A percentile compares a stretch with the other conserved stretches of the same genome.
Evolutionary conservation across 768 basidiomycete species (phyloP).

Genomic region (Rhizopogon roseolus): DNA sequence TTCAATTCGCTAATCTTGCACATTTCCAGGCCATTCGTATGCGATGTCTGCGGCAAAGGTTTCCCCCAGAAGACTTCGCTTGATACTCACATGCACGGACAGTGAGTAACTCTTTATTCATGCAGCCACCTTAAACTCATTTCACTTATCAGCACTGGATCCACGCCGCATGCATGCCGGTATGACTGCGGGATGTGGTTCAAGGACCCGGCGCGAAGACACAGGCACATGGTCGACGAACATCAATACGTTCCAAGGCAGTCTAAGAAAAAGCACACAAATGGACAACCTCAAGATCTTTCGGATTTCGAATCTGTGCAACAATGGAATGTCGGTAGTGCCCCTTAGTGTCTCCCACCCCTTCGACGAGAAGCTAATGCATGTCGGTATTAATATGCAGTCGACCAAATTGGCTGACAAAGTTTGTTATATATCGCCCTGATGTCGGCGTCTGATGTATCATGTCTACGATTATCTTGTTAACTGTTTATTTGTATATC

Average conservation of each 20-base stretch:
- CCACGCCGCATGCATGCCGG: constrained; percentile 48
- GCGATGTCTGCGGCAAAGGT: constrained; percentile 45
- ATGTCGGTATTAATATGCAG: not conserved
- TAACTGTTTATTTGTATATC: not conserved
- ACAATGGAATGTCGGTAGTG: constrained; percentile 26
- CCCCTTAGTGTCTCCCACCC: constrained; percentile 4
- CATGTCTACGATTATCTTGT: not conserved
- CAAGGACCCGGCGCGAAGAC: constrained; percentile 62
- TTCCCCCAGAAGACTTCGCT: constrained; percentile 59
- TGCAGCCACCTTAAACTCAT: not conserved
- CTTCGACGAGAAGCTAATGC: not conserved
- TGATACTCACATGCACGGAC: constrained; percentile 52
- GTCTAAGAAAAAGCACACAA: constrained; percentile 40
- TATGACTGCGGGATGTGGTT: constrained; percentile 48
- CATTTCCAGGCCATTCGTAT: constrained; percentile 42
- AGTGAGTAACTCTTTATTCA: constrained; percentile 29
- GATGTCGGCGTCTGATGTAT: not conserved
- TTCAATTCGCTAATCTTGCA: constrained; percentile 6
- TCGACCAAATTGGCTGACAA: not conserved
- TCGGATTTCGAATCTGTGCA: constrained; percentile 21
- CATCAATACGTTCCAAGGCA: constrained; percentile 49
- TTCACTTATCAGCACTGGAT: constrained; percentile 43
- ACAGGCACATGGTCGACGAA: constrained; percentile 49
- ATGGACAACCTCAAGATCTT: constrained; percentile 22
- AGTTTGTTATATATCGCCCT: not conserved